Base-by-base conservation (phyloP, 148 eudicot genomes). In the Dianthus caryophyllus region DNA sequence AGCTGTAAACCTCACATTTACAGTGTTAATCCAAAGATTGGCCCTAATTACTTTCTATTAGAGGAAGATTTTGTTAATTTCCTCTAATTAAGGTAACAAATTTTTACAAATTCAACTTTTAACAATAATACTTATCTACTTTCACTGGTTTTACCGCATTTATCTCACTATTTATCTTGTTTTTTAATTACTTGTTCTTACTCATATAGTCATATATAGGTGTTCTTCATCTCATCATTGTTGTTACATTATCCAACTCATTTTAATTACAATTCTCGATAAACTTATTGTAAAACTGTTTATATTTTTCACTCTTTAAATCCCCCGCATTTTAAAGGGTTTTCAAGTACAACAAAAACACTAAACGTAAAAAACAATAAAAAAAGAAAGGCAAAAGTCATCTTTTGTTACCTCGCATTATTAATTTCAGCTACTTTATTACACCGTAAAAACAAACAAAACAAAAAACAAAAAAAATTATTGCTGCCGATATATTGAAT, bases 81-180 rank as follows among this genome's bases (percentile, higher is more conserved):
- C 64, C 64, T 33, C 64, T 20, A 33, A 60, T 30, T 60, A 17
- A 33, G 64, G 64, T 30, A 60, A 60, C 25, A 17, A 33, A 33
- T 17, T 60, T 60, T 18, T 60, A 60, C 64, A 33, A 0, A 33
- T 60, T 60, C 46, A 60, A 60, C 25, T 22, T n/a, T n/a, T n/a
- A n/a, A n/a, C n/a, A n/a, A n/a, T n/a, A n/a, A n/a, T 0, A 60
- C 25, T 60, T 60, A 60, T 60, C 64, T 60, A 60, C 64, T 60
- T 60, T 60, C 18, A 60, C 4, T 60, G 64, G 64, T 60, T 33
- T 60, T 30, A 33, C 64, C 64, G 44, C 46, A 60, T 60, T 60
- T 60, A 1, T 60, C 64, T 60, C 64, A 7, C 46, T 60, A 30
- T 46, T n/a, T n/a, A 48, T 20, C 18, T 6, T 13, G 4, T 48